A percentile compares a stretch with the other conserved stretches of the same genome.
Conservation (phyloP, 2,329 filamentous ascomycete genomes). For the Claviceps purpurea region DNA sequence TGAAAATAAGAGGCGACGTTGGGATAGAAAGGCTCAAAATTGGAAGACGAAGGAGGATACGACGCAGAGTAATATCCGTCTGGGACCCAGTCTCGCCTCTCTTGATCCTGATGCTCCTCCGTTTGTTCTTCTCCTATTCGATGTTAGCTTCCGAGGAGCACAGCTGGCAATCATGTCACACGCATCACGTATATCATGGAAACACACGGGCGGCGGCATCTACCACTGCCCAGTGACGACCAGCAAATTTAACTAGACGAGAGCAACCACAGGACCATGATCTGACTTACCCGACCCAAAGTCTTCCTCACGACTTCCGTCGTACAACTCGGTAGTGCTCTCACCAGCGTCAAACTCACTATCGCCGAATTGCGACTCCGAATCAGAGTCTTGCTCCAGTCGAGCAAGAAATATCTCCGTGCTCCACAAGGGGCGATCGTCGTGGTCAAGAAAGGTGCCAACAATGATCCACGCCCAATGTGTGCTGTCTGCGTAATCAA, state of each 20-base stretch:
- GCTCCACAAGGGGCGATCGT: constrained; percentile 30
- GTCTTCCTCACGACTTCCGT: constrained; percentile 5
- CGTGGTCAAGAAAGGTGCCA: constrained; percentile 31
- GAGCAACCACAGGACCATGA: constrained; percentile 4
- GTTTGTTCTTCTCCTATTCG: not conserved
- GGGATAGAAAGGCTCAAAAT: not conserved
- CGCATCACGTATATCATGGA: not conserved
- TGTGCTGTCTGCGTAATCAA: constrained; percentile 18
- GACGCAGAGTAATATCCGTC: not conserved
- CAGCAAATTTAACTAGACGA: not conserved
- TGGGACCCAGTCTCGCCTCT: not conserved
- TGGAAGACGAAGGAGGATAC: not conserved
- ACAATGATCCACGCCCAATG: constrained; percentile 34
- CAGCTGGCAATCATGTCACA: not conserved
- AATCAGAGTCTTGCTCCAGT: constrained; percentile 10
- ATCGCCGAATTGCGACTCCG: constrained; percentile 14
- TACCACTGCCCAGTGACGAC: no score
- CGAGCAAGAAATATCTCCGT: constrained; percentile 28
- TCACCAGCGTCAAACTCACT: constrained; percentile 9
- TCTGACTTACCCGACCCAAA: constrained; percentile 2
- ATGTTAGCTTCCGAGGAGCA: not conserved
- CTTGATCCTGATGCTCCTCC: constrained; percentile 5
- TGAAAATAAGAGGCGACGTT: constrained; percentile 1
- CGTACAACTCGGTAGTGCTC: constrained; percentile 1
- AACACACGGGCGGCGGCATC: not conserved